Base-by-base conservation (phyloP, 2,329 filamentous ascomycete genomes). In the Claviceps maximensis region DNA sequence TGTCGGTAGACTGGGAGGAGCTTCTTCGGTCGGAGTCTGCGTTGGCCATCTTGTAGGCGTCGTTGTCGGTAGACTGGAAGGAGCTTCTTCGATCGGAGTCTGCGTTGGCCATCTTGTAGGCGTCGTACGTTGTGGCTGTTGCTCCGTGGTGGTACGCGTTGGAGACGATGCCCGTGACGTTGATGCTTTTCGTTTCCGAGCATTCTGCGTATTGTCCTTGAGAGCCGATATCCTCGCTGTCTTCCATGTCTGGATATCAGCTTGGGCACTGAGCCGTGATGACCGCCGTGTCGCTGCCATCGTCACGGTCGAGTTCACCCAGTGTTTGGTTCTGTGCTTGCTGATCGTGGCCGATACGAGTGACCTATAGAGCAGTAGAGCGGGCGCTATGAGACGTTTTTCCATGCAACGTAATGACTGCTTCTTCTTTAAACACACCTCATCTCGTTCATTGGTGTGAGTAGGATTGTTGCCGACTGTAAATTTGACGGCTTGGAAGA, bases 11-110 rank as follows among this genome's bases (percentile, higher is more conserved):
- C 68, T 67, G 27, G 63, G 68, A 29, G 63, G 63, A 8, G 58
- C 52, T 31, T 17, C 33, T 15, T 40, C 42, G 23, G 54, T 57
- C 44, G 53, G 57, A 41, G 54, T 56, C 51, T 60, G 57, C 25
- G 58, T 57, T 52, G 64, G 63, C 58, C 65, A 66, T 61, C 62
- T 69, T 12, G 62, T 59, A n/a, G 74, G 72, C 1, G 74, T 76
- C 0, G 75, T 74, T 4, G 76, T 78, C 25, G 65, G 60, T 19
- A 74, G 73, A 15, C 68, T 67, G 27, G 63, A 67, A 29, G 63
- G 63, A 8, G 58, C 52, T 31, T 17, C 33, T 15, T 40, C 42
- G 23, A 54, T 57, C 44, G 53, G 57, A 41, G 54, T 56, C 51
- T 60, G 57, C 25, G 58, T 57, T 52, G 64, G 63, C 58, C 65